phyloP scores from a whole-genome alignment of 345 rosid genomes.

The Eutrema yunnanense region DNA sequence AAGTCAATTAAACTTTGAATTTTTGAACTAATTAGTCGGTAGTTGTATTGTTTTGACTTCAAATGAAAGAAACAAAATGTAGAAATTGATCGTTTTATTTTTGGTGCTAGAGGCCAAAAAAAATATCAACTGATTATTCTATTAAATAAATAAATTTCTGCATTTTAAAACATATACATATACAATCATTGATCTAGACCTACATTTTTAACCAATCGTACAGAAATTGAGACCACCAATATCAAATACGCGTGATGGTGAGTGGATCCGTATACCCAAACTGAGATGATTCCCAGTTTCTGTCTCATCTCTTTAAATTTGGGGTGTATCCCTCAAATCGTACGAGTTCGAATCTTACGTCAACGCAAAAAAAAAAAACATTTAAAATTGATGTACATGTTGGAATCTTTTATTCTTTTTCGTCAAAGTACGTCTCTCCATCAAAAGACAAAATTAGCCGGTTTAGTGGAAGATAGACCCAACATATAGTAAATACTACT shows the following conservation, averaged over 20 bases:
- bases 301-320: not conserved
- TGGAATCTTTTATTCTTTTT: not conserved
- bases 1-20: not conserved
- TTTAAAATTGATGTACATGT: not conserved
- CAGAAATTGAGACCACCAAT: not conserved
- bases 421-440: not conserved
- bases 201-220: not conserved
- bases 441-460: not conserved
- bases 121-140: too few species aligned
- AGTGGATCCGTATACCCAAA: slow-evolving; percentile 2
- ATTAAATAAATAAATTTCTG: too few species aligned
- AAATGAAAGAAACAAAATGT: not conserved
- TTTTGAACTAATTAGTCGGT: not conserved
- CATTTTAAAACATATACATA: not conserved
- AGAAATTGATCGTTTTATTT: not conserved
- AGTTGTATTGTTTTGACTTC: not conserved
- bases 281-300: not conserved
- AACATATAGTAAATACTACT: not conserved
- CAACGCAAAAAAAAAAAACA: not conserved
- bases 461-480: not conserved
- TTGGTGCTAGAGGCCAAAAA: not conserved
- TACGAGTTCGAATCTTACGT: slow-evolving; percentile 12
- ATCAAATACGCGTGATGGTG: not conserved
- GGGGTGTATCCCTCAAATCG: not conserved
- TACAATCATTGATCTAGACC: not conserved